These are phyloP conservation scores for Theobroma grandiflorum DNA, from an alignment of 441 rosid genomes.

Conservation along the genomic window DNA sequence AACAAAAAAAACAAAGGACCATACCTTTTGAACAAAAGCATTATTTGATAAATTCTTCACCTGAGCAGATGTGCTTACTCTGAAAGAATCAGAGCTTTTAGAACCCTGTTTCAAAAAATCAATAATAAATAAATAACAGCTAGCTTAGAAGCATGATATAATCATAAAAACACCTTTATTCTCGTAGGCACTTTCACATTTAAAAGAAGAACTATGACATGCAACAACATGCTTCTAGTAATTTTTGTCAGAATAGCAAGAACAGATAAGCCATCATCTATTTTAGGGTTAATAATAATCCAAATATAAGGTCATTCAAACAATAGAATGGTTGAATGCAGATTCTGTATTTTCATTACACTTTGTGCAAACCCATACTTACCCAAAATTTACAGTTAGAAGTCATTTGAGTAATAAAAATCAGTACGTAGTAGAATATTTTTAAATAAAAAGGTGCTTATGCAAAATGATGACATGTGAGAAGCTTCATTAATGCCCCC, in stretches of 20 bases:
- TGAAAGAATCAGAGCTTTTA: conserved; percentile 40
- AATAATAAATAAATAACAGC: neutral
- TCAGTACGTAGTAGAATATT: neutral
- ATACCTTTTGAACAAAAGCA: conserved; percentile 67
- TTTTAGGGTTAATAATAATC: neutral
- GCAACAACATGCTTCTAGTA: neutral
- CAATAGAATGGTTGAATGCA: neutral
- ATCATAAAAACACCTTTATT: conserved; percentile 7
- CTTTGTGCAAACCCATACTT: neutral
- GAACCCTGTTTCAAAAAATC: conserved; percentile 42
- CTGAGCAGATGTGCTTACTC: conserved; percentile 36
- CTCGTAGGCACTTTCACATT: neutral
- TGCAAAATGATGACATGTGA: neutral
- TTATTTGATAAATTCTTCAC: conserved; percentile 55
- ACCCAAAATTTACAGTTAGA: neutral
- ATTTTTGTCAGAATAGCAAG: neutral
- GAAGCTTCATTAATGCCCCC: neutral
- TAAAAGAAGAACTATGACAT: neutral
- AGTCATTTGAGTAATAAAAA: neutral
- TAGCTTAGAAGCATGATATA: conserved; percentile 10
- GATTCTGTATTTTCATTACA: neutral
- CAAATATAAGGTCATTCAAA: neutral
- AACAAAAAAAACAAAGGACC: conserved; percentile 19
- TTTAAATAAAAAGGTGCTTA: neutral
- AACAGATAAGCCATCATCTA: neutral